Evolutionary conservation across 352 stramenopile species (phyloP).

Genomic region (Pythium monospermum): DNA sequence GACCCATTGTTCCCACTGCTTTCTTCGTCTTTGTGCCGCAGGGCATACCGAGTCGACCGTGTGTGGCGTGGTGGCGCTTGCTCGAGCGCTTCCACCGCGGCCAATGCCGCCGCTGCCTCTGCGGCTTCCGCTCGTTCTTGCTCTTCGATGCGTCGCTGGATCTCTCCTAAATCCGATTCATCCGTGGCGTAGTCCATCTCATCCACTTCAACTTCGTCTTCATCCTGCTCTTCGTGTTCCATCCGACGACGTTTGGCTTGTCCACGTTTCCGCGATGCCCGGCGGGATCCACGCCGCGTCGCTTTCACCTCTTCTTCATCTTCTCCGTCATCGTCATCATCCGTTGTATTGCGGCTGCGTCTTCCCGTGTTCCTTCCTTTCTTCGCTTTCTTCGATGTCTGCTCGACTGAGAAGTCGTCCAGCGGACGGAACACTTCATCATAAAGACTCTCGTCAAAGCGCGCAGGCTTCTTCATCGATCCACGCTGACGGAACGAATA

Average conservation of each 20-base stretch:
- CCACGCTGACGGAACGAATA: conserved; percentile 46
- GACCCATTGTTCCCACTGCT: conserved; percentile 1
- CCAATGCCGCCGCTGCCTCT: conserved; percentile 19
- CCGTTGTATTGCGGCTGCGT: conserved; percentile 10
- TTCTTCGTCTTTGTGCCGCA: conserved; percentile 36
- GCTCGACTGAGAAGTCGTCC: conserved; percentile 16
- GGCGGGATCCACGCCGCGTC: not conserved
- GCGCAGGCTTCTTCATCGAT: conserved; percentile 36
- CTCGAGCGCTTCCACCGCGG: conserved; percentile 16
- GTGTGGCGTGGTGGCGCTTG: conserved; percentile 9
- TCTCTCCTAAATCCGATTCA: conserved; percentile 46
- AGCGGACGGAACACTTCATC: conserved; percentile 59
- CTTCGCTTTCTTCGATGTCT: conserved; percentile 11
- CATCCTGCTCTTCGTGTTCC: conserved; percentile 27
- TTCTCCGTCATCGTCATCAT: conserved; percentile 7
- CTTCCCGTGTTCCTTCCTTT: conserved; percentile 9
- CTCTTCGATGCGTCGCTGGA: conserved; percentile 44
- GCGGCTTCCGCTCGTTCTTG: conserved; percentile 35
- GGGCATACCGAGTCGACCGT: conserved; percentile 44
- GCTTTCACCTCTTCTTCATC: not conserved
- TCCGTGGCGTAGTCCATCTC: conserved; percentile 34
- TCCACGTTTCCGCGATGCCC: conserved; percentile 4
- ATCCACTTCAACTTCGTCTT: conserved; percentile 19
- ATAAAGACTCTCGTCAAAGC: conserved; percentile 61
- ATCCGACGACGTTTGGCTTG: conserved; percentile 9